A percentile compares a stretch with the other conserved stretches of the same genome.
Conservation (phyloP, 768 basidiomycete species). For the Porpolomopsis calyptriformis region DNA sequence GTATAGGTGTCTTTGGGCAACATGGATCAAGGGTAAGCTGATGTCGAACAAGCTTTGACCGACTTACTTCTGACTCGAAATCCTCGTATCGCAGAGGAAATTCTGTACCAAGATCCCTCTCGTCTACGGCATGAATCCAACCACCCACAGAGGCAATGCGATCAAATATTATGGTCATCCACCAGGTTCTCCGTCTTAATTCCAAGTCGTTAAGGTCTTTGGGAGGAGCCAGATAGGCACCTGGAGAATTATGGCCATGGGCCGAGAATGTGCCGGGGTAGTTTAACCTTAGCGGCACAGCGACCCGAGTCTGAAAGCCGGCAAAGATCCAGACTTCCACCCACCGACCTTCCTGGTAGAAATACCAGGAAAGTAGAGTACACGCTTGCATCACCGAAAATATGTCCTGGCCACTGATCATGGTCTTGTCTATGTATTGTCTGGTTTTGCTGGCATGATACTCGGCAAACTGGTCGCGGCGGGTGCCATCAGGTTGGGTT, state of each 20-base stretch:
- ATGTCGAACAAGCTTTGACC: background rate
- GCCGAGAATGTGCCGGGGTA: conserved; percentile 76
- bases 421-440: conserved; percentile 77
- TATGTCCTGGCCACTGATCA: conserved; percentile 83
- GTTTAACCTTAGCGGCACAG: conserved; percentile 72
- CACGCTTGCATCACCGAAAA: conserved; percentile 84
- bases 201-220: conserved; percentile 68
- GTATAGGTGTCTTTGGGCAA: conserved; percentile 39
- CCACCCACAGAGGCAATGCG: conserved; percentile 73
- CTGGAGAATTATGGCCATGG: conserved; percentile 56
- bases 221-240: conserved; percentile 72
- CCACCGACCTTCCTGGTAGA: conserved; percentile 83
- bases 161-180: conserved; percentile 85
- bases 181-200: conserved; percentile 75
- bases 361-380: conserved; percentile 80
- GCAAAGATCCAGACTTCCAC: conserved; percentile 90
- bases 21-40: too few species aligned
- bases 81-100: conserved; percentile 65
- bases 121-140: conserved; percentile 80
- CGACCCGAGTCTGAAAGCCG: conserved; percentile 72
- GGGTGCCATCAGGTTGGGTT: conserved; percentile 60
- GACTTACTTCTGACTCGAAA: conserved; percentile 61
- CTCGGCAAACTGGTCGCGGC: conserved; percentile 79
- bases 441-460: conserved; percentile 83
- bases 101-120: conserved; percentile 77